Conservation (phyloP, 164 flowering plant genomes). For the Berberis thunbergii region DNA sequence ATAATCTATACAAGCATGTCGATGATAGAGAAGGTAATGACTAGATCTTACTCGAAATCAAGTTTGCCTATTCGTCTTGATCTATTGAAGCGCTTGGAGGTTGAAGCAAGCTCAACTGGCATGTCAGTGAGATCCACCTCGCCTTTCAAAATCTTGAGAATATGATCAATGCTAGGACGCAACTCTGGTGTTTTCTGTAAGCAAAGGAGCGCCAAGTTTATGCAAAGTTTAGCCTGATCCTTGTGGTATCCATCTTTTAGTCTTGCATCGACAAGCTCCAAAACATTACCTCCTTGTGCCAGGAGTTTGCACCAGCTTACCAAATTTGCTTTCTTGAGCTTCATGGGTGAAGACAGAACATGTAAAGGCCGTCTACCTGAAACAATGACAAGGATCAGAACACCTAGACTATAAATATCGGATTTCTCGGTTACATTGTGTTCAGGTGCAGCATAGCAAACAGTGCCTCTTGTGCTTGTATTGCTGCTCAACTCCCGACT, state of each 20-base stretch:
- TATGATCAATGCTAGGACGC: constrained; percentile 73
- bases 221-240: constrained; percentile 68
- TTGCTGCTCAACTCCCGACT: constrained; percentile 97
- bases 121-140: constrained; percentile 69
- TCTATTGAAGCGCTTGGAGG: constrained; percentile 48
- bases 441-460: constrained; percentile 96
- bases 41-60: constrained; percentile 25
- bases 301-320: constrained; percentile 84
- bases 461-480: constrained; percentile 97
- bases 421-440: constrained; percentile 92
- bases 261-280: constrained; percentile 79
- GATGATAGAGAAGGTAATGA: too few relatives aligned
- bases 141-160: constrained; percentile 76
- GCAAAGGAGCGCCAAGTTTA: constrained; percentile 76
- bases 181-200: constrained; percentile 86
- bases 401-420: constrained; percentile 91
- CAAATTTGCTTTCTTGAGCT: constrained; percentile 89
- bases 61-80: constrained; percentile 45
- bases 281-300: constrained; percentile 64
- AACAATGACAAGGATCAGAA: constrained; percentile 75
- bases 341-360: constrained; percentile 88
- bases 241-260: constrained; percentile 48
- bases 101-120: constrained; percentile 85
- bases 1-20: too few relatives aligned
- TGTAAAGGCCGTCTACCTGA: constrained; percentile 95